Conservation (phyloP, 108 stramenopile genomes). For the Stephanodiscus triporus region DNA sequence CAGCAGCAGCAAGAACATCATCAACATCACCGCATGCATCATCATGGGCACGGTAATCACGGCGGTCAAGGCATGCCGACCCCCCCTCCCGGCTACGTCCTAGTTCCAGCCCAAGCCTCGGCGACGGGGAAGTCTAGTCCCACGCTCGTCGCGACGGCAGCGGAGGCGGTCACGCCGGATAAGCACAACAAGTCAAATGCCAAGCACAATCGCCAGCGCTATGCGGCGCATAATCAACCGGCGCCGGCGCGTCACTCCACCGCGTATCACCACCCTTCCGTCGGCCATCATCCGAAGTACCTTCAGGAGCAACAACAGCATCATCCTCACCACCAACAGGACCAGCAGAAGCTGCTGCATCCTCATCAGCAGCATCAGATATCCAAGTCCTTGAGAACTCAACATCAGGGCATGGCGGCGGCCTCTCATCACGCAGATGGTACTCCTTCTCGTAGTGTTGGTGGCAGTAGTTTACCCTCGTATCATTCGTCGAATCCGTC, state of each 20-base stretch:
- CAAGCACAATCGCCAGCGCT: not conserved
- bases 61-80: not conserved
- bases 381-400: not conserved
- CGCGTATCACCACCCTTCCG: not conserved
- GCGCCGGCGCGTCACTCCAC: not conserved
- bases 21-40: not conserved
- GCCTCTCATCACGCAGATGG: not conserved
- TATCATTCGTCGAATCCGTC: not conserved
- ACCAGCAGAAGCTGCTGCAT: not conserved
- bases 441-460: not conserved
- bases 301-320: not conserved
- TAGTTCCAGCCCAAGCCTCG: not conserved
- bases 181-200: not conserved
- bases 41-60: not conserved
- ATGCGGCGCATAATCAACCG: not conserved
- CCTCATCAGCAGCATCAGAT: not conserved
- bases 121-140: slow-evolving; percentile 3
- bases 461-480: not conserved
- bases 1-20: slow-evolving; percentile 2
- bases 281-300: not conserved
- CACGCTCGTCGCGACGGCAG: not conserved
- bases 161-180: slow-evolving; percentile 5
- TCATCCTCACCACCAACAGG: slow-evolving; percentile 3
- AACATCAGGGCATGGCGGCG: not conserved
- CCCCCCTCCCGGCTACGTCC: slow-evolving; percentile 7